Conservation (phyloP, 371 early-diverging fungal species). For the Apophysomyces elegans region DNA sequence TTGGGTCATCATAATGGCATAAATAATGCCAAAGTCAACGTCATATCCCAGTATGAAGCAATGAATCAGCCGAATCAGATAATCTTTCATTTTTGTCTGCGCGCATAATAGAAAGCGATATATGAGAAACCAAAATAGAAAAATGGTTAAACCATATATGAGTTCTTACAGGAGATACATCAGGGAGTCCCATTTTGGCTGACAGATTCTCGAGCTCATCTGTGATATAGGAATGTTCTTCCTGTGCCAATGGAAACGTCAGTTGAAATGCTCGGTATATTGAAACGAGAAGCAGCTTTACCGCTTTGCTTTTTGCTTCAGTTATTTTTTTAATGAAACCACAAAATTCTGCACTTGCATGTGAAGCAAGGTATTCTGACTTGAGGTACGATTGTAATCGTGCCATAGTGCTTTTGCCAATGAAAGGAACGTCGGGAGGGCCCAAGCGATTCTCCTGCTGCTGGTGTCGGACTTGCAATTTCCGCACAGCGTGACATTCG, state of each 20-base stretch:
- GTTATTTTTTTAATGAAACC: slow-evolving; percentile 37
- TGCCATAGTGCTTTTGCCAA: neutral
- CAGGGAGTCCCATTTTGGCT: slow-evolving; percentile 38
- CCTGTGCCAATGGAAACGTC: slow-evolving; percentile 21
- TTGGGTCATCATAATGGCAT: slow-evolving; percentile 59
- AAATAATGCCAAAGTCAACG: slow-evolving; percentile 55
- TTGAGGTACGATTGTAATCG: slow-evolving; percentile 18
- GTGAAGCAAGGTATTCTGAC: slow-evolving; percentile 49
- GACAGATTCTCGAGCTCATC: slow-evolving; percentile 31
- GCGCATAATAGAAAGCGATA: neutral
- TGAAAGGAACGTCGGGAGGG: no score
- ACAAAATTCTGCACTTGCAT: slow-evolving; percentile 35
- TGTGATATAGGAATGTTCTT: slow-evolving; percentile 37
- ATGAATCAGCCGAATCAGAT: slow-evolving; percentile 51
- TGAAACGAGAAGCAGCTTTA: slow-evolving; percentile 16
- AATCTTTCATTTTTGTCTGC: slow-evolving; percentile 49
- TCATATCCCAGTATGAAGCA: slow-evolving; percentile 57
- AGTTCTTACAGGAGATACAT: slow-evolving; percentile 42
- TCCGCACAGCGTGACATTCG: no score
- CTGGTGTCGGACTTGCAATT: no score
- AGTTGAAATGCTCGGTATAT: neutral
- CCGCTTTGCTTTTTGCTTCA: slow-evolving; percentile 44
- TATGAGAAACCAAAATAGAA: neutral
- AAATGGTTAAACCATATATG: neutral
- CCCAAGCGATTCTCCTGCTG: no score